Base-by-base conservation (phyloP, 2,329 filamentous ascomycete species). In the Hypomyces rosellus region DNA sequence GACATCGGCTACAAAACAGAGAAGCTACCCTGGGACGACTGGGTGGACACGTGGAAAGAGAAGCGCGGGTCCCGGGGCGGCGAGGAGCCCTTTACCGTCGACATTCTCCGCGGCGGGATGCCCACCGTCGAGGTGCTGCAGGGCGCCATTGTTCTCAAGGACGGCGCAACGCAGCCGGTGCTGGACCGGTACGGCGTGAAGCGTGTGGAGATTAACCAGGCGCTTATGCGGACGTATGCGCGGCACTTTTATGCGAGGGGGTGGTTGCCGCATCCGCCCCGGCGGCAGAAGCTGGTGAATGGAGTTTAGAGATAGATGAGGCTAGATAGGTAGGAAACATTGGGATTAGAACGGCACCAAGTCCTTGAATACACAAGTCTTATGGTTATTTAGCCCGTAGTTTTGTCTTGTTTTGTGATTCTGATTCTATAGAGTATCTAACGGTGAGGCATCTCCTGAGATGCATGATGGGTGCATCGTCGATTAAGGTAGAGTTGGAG, bases 71-170 rank as follows among this genome's bases (percentile, higher is more conserved):
- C 73, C 46, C 85, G 82, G 57, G 79, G 80, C 54, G 84, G 83
- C 30, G 82, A 88, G 46, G 85, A 85, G 38, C 80, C 82, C 1
- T 89, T 89, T 60, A 90, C 88, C 0, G 80, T 88, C 34, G 86
- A 90, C 57, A 88, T 91, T 57, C 81, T 92, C 11, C 84, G 86
- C 45, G 85, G 86, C 55, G 87, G 88, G 53, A 90, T 91, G 87
- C 88, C 88, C 1, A 85, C 78, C 7, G 80, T 85, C 1, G 85
- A 88, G 13, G 86, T 86, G 59, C 67, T 91, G 46, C 75, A 78
- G 52, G 81, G 80, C 42, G 85, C 89, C 34, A 87, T 86, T 0
- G 82, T 90, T 1, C 80, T 92, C 38, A 82, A 88, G 63, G 86
- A 90, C 59, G 76, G 78, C 11, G 76, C 77, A 46, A 91, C 88